phyloP scores from a whole-genome alignment of 2,329 filamentous ascomycete species.

The Aureobasidium mangrovei region DNA sequence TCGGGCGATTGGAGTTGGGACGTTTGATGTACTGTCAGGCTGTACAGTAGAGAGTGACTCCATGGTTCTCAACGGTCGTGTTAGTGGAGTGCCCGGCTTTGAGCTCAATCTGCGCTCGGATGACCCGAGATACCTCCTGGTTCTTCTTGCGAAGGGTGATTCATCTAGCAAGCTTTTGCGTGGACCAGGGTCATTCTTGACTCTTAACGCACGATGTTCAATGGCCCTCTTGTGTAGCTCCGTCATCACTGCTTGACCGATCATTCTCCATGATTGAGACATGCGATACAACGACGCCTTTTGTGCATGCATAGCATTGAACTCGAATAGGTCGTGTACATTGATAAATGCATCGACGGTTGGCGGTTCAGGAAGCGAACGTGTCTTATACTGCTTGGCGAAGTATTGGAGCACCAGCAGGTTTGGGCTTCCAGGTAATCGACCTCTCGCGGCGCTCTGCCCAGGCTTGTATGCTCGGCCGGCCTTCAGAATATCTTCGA shows the following conservation, averaged over 20 bases:
- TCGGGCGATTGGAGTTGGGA: conserved; percentile 44
- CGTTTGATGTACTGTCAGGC: conserved; percentile 41
- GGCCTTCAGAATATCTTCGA: conserved; percentile 43
- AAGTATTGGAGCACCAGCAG: conserved; percentile 33
- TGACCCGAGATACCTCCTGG: conserved; percentile 9
- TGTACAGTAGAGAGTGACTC: conserved; percentile 11
- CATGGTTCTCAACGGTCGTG: conserved; percentile 11
- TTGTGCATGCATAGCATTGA: conserved; percentile 47
- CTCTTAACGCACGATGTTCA: conserved; percentile 7
- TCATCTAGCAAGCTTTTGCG: conserved; percentile 8
- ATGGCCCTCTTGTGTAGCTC: conserved; percentile 35
- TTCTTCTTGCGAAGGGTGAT: conserved; percentile 11
- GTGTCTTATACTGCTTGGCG: conserved; percentile 37
- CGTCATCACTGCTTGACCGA: conserved; percentile 42
- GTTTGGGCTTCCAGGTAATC: conserved; percentile 35
- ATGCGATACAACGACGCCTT: conserved; percentile 41
- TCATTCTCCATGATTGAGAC: conserved; percentile 51
- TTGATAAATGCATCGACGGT: conserved; percentile 30
- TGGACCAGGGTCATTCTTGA: neutral
- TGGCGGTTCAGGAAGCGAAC: conserved; percentile 30
- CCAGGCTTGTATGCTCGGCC: conserved; percentile 32
- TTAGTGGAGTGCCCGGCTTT: conserved; percentile 17
- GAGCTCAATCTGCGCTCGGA: conserved; percentile 14
- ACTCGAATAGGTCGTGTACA: conserved; percentile 37
- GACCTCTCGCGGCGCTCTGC: conserved; percentile 43